Conservation (phyloP, 2,329 filamentous ascomycete genomes). For the Hypoxylon sp. region DNA sequence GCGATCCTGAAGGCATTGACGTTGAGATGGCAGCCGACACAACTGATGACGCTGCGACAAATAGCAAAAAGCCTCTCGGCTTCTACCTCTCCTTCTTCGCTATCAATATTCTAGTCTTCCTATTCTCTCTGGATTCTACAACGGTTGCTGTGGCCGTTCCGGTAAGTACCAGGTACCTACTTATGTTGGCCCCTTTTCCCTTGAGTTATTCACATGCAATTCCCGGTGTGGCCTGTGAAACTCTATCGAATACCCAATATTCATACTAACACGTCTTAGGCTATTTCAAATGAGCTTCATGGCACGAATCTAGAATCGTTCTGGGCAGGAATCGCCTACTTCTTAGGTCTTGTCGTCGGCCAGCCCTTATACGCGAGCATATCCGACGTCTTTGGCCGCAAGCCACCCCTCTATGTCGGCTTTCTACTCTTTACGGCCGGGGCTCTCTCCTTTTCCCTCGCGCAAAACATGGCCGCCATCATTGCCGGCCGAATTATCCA, state of each 20-base stretch:
- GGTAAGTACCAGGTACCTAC: constrained; percentile 37
- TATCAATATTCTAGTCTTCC: constrained; percentile 39
- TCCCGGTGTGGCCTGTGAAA: not conserved
- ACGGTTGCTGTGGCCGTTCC: constrained; percentile 40
- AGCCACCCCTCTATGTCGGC: constrained; percentile 47
- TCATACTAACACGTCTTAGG: constrained; percentile 26
- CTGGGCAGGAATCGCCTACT: constrained; percentile 53
- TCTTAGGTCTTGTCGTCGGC: constrained; percentile 44
- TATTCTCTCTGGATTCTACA: constrained; percentile 40
- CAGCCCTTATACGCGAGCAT: constrained; percentile 47
- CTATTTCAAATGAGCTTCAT: constrained; percentile 42
- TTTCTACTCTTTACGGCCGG: constrained; percentile 53
- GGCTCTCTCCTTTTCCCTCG: constrained; percentile 49
- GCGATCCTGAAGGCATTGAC: constrained; percentile 9
- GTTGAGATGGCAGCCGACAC: constrained; percentile 10
- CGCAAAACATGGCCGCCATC: constrained; percentile 43
- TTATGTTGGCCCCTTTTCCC: not conserved
- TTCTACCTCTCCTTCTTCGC: constrained; percentile 42
- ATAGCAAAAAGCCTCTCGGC: constrained; percentile 30
- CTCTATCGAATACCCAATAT: not conserved
- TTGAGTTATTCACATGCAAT: not conserved
- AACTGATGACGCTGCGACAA: constrained; percentile 5
- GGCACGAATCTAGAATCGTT: constrained; percentile 46
- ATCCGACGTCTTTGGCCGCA: constrained; percentile 51
- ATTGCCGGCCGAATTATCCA: constrained; percentile 47